Evolutionary conservation across 106 monocot species (phyloP).

Genomic region (Amphibolis antarctica): DNA sequence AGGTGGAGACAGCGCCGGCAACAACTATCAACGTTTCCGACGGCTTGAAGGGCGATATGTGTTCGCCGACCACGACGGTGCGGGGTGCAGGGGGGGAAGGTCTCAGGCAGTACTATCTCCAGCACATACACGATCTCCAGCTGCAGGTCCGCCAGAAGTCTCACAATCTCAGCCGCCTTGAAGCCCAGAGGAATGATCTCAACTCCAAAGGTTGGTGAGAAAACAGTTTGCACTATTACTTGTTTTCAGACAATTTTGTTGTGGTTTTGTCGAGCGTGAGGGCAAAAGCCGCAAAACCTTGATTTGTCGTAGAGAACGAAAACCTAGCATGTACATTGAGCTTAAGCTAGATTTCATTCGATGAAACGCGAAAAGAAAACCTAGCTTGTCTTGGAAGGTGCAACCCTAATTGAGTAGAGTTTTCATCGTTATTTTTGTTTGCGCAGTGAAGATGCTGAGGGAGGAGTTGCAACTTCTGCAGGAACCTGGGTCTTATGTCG

Average conservation of each 20-base stretch:
- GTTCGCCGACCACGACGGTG: slow-evolving; percentile 26
- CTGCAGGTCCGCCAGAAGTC: slow-evolving; percentile 73
- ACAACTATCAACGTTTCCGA: not conserved
- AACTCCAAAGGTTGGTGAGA: slow-evolving; percentile 58
- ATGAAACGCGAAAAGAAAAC: not conserved
- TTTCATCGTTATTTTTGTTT: not conserved
- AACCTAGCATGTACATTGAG: too few species aligned
- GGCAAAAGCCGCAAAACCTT: too few species aligned
- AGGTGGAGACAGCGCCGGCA: slow-evolving; percentile 23
- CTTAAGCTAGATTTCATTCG: not conserved
- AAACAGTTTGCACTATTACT: too few species aligned
- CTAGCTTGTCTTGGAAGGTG: not conserved
- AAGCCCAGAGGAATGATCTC: slow-evolving; percentile 96
- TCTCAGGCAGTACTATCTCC: slow-evolving; percentile 82
- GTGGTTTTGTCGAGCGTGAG: too few species aligned
- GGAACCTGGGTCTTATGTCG: slow-evolving; percentile 98
- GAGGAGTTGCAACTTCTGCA: slow-evolving; percentile 93
- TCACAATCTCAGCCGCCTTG: slow-evolving; percentile 86
- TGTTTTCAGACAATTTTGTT: too few species aligned
- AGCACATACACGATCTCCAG: slow-evolving; percentile 94
- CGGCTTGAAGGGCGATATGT: slow-evolving; percentile 16
- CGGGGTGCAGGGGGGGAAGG: slow-evolving; percentile 75
- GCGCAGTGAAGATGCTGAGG: slow-evolving; percentile 78
- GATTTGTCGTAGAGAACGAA: too few species aligned
- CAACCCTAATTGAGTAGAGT: too few species aligned